Percentiles rank a stretch among this genome's conserved stretches.
These are phyloP conservation scores for Choanephora cucurbitarum DNA, from an alignment of 371 early-diverging fungal genomes.

Conservation along the genomic window DNA sequence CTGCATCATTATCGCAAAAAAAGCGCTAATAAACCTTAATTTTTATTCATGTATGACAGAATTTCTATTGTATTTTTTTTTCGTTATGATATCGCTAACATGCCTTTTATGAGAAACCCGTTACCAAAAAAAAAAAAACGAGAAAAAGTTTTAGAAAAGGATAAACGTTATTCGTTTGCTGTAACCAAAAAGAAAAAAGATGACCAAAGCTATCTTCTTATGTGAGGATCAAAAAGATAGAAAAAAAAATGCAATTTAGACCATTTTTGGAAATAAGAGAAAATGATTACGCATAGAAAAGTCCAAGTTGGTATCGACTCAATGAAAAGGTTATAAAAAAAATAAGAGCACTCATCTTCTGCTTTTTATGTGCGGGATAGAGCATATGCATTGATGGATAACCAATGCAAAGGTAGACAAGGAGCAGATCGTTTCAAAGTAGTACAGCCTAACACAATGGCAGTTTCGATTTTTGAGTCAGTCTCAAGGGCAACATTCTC, in stretches of 20 bases:
- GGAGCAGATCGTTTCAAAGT: neutral
- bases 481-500: constrained; percentile 7
- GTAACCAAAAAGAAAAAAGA: neutral
- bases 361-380: neutral
- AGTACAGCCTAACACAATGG: neutral
- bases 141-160: too few relatives aligned
- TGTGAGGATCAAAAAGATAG: too few relatives aligned
- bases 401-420: constrained; percentile 4
- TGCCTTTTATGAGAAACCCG: neutral
- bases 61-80: neutral
- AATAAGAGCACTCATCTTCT: neutral
- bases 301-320: neutral
- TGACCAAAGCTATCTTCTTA: neutral
- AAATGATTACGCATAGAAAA: too few relatives aligned
- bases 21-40: constrained; percentile 1
- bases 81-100: neutral
- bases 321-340: neutral
- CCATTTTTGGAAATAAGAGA: too few relatives aligned
- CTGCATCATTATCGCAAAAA: neutral
- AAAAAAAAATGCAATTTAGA: too few relatives aligned
- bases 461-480: constrained; percentile 1
- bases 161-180: neutral
- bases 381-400: neutral
- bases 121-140: neutral
- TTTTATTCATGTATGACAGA: neutral